Conservation (phyloP, 345 rosid species). For the Moricandia moricandioides region DNA sequence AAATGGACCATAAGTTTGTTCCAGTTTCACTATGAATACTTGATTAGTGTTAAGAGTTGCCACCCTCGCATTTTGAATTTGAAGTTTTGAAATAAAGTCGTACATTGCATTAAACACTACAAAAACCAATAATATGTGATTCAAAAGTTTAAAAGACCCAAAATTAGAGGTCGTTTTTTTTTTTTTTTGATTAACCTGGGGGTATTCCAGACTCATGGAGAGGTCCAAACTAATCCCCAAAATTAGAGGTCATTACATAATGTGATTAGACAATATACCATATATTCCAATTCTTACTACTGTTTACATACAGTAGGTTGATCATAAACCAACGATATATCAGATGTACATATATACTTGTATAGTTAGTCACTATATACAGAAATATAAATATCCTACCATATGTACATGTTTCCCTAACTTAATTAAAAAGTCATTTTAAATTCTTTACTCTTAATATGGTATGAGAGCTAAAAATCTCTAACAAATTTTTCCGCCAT, state of each 20-base stretch:
- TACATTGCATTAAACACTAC: slow-evolving; percentile 23
- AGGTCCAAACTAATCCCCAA: too few relatives aligned
- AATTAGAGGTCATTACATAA: slow-evolving; percentile 7
- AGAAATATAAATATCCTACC: too few relatives aligned
- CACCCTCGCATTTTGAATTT: slow-evolving; percentile 33
- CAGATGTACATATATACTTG: too few relatives aligned
- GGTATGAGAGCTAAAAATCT: too few relatives aligned
- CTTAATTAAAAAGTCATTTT: too few relatives aligned
- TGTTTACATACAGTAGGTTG: background rate
- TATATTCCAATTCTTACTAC: background rate
- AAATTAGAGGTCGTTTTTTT: slow-evolving; percentile 14
- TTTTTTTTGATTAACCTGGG: too few relatives aligned
- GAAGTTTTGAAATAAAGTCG: slow-evolving; percentile 15
- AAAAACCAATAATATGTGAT: slow-evolving; percentile 6
- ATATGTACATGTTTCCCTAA: too few relatives aligned
- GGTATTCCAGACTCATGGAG: too few relatives aligned
- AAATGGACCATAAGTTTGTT: background rate
- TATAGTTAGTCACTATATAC: too few relatives aligned
- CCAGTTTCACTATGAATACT: slow-evolving; percentile 8
- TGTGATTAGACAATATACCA: slow-evolving; percentile 9
- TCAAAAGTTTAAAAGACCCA: slow-evolving; percentile 14
- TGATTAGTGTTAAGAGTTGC: slow-evolving; percentile 23
- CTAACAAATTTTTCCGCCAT: too few relatives aligned
- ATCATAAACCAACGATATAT: background rate
- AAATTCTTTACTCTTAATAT: too few relatives aligned